A percentile compares a stretch with the other conserved stretches of the same genome.
Evolutionary conservation across 2,329 filamentous ascomycete species (phyloP).

Genomic region (Colletotrichum lentis): DNA sequence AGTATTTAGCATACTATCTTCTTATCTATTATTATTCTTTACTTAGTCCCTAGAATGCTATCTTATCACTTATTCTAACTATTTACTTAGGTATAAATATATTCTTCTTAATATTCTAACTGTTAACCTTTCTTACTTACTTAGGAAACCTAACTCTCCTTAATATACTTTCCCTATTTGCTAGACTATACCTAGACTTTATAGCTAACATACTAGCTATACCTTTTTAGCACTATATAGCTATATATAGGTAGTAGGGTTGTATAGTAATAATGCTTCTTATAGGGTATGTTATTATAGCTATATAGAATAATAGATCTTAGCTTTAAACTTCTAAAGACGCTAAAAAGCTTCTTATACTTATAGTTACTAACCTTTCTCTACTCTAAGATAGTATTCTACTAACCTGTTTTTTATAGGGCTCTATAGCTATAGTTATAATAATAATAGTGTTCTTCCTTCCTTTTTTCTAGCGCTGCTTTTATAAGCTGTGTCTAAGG

Average conservation of each 20-base stretch:
- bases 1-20: background rate
- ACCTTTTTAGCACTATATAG: background rate
- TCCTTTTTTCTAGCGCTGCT: background rate
- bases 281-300: background rate
- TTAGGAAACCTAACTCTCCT: background rate
- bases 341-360: background rate
- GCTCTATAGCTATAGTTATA: no score
- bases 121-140: background rate
- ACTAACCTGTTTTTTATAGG: no score
- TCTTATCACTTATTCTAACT: background rate
- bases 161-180: background rate
- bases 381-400: no score
- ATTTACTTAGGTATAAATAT: background rate
- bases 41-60: background rate
- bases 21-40: background rate
- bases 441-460: background rate
- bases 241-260: background rate
- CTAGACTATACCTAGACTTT: background rate
- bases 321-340: background rate
- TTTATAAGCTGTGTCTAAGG: slow-evolving; percentile 1
- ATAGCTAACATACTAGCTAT: background rate
- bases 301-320: background rate
- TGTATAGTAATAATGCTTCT: background rate
- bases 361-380: no score
- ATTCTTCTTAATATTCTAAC: background rate